Evolutionary conservation across 176 grass and related monocot species (phyloP).

Genomic region (Oryza longistaminata): DNA sequence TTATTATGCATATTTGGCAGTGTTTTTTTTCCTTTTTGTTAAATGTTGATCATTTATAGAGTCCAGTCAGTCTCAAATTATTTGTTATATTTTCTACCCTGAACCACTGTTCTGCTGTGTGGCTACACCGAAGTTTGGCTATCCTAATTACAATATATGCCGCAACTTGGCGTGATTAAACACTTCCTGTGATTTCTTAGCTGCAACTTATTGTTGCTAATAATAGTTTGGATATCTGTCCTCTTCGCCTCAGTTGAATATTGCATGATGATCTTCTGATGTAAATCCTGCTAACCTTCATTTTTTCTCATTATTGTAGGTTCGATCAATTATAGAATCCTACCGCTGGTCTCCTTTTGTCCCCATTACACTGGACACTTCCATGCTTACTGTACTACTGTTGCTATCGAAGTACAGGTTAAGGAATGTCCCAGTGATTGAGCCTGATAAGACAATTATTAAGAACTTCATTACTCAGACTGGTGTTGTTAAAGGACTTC

Average conservation of each 20-base stretch:
- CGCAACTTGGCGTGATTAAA: background rate
- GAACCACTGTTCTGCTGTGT: background rate
- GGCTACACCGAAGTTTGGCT: background rate
- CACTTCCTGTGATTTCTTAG: background rate
- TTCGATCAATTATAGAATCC: conserved; percentile 68
- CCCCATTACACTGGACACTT: conserved; percentile 65
- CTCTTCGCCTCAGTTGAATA: background rate
- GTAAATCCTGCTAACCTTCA: conserved; percentile 27
- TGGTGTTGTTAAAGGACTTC: conserved; percentile 75
- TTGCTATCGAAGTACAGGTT: conserved; percentile 96
- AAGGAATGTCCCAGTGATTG: conserved; percentile 86
- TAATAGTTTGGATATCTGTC: conserved; percentile 15
- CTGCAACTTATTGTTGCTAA: background rate
- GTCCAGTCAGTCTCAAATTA: background rate
- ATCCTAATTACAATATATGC: background rate
- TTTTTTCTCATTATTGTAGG: conserved; percentile 45
- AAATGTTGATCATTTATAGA: background rate
- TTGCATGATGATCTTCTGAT: background rate
- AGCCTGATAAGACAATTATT: conserved; percentile 63
- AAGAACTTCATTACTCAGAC: conserved; percentile 95
- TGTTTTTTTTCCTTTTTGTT: background rate
- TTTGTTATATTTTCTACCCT: background rate
- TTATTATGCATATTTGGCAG: background rate
- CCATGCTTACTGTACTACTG: conserved; percentile 82
- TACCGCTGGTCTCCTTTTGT: conserved; percentile 74